Conservation (phyloP, 805 yeast genomes). For the Pachysolen tannophilus region DNA sequence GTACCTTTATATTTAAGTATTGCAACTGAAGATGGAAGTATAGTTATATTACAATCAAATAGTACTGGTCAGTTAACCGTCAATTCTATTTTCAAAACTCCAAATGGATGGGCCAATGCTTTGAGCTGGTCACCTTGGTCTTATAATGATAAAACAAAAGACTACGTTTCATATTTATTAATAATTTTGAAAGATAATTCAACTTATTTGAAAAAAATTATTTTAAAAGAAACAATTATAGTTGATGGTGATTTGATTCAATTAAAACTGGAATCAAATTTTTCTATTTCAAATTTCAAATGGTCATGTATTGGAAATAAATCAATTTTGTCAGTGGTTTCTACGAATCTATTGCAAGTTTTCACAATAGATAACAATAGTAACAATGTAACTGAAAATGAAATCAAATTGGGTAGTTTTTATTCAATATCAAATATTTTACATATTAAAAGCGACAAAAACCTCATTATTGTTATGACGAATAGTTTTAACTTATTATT, state of each 20-base stretch:
- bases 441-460: no score
- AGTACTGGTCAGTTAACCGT: neutral
- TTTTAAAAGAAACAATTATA: neutral
- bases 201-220: neutral
- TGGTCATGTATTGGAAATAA: conserved; percentile 1
- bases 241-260: neutral
- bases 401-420: no score
- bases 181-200: conserved; percentile 3
- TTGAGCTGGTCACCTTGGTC: conserved; percentile 10
- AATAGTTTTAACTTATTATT: no score
- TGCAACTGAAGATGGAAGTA: conserved; percentile 5
- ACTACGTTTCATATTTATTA: neutral
- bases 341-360: conserved; percentile 1
- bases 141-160: neutral
- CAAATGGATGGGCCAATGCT: conserved; percentile 1
- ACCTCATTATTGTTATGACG: no score
- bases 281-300: neutral
- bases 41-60: conserved; percentile 3
- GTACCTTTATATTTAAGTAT: conserved; percentile 1
- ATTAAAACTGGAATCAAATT: neutral
- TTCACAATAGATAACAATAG: neutral
- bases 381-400: neutral
- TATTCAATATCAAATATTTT: no score
- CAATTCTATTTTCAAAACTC: neutral
- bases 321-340: neutral